Evolutionary conservation across 2,329 filamentous ascomycete species (phyloP).

Genomic region (Torrubiellomyces zombiae): DNA sequence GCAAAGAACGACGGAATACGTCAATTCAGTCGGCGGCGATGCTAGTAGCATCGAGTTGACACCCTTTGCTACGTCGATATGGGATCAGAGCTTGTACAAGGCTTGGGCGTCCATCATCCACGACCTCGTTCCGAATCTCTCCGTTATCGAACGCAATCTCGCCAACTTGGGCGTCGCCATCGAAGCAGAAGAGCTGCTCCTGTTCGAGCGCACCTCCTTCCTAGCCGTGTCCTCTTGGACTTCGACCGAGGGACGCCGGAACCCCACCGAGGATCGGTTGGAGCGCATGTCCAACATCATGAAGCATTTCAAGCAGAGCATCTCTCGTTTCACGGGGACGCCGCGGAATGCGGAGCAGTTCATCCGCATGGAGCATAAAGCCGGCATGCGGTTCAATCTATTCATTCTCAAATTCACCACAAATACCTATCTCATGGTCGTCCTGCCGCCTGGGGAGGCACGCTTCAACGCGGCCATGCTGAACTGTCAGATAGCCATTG

Average conservation of each 20-base stretch:
- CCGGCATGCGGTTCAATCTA: slow-evolving; percentile 64
- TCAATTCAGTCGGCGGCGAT: slow-evolving; percentile 18
- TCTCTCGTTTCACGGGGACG: slow-evolving; percentile 59
- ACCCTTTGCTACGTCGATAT: slow-evolving; percentile 90
- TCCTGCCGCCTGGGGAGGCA: slow-evolving; percentile 79
- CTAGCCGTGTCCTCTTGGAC: slow-evolving; percentile 90
- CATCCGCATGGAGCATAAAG: slow-evolving; percentile 65
- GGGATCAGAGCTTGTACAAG: slow-evolving; percentile 96
- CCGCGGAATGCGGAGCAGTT: slow-evolving; percentile 73
- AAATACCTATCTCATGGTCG: slow-evolving; percentile 90
- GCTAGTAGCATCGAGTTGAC: slow-evolving; percentile 45
- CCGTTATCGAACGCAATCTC: slow-evolving; percentile 74
- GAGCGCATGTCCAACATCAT: slow-evolving; percentile 93
- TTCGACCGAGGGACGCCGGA: slow-evolving; percentile 53
- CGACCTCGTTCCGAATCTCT: slow-evolving; percentile 86
- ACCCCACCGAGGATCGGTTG: slow-evolving; percentile 83
- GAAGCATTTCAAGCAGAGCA: slow-evolving; percentile 90
- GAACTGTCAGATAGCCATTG: slow-evolving; percentile 74
- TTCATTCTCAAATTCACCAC: slow-evolving; percentile 93
- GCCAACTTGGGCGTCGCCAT: slow-evolving; percentile 69
- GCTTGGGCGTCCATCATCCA: slow-evolving; percentile 98
- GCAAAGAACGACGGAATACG: slow-evolving; percentile 48
- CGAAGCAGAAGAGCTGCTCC: slow-evolving; percentile 79
- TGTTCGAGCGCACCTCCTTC: slow-evolving; percentile 93
- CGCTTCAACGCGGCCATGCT: slow-evolving; percentile 80